phyloP scores from a whole-genome alignment of 495 filamentous ascomycete genomes.

The Lophiostoma macrostomum region DNA sequence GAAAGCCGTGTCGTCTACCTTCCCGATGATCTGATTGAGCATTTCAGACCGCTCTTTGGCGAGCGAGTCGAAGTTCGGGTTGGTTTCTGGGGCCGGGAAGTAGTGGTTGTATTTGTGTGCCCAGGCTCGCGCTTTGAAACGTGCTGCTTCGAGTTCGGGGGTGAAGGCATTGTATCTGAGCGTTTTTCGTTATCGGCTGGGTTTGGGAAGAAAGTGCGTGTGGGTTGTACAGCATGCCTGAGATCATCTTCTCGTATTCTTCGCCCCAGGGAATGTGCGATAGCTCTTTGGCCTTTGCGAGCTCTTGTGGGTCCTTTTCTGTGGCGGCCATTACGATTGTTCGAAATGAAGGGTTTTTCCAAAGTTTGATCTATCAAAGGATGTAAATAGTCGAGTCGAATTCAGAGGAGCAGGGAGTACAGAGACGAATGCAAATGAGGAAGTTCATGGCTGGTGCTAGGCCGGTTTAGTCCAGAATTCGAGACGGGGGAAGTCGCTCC shows the following conservation, averaged over 20 bases:
- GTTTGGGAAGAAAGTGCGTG: slow-evolving; percentile 1
- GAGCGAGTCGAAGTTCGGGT: slow-evolving; percentile 24
- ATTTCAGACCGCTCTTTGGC: slow-evolving; percentile 43
- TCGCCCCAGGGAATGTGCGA: slow-evolving; percentile 47
- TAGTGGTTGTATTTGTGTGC: slow-evolving; percentile 50
- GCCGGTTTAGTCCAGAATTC: no score
- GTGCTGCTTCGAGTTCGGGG: slow-evolving; percentile 44
- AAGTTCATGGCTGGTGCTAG: no score
- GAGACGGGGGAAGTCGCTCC: no score
- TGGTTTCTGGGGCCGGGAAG: slow-evolving; percentile 37
- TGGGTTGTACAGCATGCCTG: slow-evolving; percentile 53
- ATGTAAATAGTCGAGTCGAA: no score
- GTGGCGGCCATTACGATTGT: slow-evolving; percentile 46
- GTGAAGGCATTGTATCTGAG: slow-evolving; percentile 44
- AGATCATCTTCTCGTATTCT: slow-evolving; percentile 56
- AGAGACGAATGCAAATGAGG: no score
- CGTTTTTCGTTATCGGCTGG: background rate
- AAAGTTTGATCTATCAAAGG: no score
- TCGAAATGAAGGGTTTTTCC: no score
- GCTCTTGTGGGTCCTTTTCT: slow-evolving; percentile 46
- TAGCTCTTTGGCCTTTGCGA: slow-evolving; percentile 46
- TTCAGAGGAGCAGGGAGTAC: no score
- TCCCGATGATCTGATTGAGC: slow-evolving; percentile 4
- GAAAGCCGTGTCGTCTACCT: slow-evolving; percentile 67
- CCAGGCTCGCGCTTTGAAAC: slow-evolving; percentile 47